Evolutionary conservation across 2,329 filamentous ascomycete species (phyloP), one percentile per base, ranked within the genome.

Genomic region (Colletotrichum somersetense): DNA sequence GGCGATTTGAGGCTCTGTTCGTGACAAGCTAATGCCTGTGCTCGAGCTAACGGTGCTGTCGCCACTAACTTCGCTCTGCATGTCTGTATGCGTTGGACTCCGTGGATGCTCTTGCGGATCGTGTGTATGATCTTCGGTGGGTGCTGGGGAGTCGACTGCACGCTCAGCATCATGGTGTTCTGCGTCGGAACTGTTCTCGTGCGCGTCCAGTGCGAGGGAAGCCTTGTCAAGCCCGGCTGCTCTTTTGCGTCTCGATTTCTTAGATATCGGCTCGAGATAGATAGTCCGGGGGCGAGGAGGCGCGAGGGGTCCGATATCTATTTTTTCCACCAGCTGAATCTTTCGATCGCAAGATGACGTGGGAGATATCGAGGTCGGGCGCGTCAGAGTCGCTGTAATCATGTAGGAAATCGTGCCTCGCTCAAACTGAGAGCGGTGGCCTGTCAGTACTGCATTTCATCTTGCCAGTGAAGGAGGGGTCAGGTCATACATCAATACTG

Each of bases 371-470:
- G 95, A 91, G 0, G 93, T 96, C 26, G 96, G 96, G 68, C 95
- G 91, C 26, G 96, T 98, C 69, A 98, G 82, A 11, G 95, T 98
- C 42, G 96, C 92, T 7, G 94, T 96, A 77, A 98, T 89, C 84
- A 96, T 91, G 83, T 98, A 99, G 26, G 93, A 92, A 77, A 99
- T 94, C 2, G 94, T 95, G 46, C 96, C 96, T 79, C 96, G 91
- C 83, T 98, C 96, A 81, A 99, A 99, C 95, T 98, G 81, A 40
- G 69, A 26, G 35, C 14, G 16, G 35, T 23, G 16, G 46, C 53
- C 66, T 59, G 52, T 66, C 30, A 71, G 66, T 61, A 62, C 5
- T 52, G 52, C 33, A 48, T 62, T 30, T 66, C 65, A 56, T 35
- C 57, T 44, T 38, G 35, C 46, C 12, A 56, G 61, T n/a, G 46